Evolutionary conservation across 129 eudicot species (phyloP).

Genomic region (Lactuca sativa): DNA sequence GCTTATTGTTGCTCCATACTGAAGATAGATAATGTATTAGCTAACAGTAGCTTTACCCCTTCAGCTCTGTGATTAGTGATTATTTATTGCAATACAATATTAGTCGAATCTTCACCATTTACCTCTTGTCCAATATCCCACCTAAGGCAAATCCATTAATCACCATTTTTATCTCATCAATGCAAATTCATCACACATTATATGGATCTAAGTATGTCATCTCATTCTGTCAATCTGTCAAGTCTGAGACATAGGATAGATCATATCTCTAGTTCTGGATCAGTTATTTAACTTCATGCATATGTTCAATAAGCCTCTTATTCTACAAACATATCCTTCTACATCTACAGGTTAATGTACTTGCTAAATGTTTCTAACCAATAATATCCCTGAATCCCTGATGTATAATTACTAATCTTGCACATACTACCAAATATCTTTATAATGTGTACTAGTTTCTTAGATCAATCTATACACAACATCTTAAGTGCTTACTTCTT

Average conservation of each 20-base stretch:
- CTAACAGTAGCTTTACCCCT: neutral
- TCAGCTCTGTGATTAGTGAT: too few species aligned
- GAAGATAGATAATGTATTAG: neutral
- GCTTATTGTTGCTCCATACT: slow-evolving; percentile 1
- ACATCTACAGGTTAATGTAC: neutral
- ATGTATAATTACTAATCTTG: slow-evolving; percentile 2
- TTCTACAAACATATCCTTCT: neutral
- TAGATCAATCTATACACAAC: neutral
- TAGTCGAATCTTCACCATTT: too few species aligned
- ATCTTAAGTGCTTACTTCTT: neutral
- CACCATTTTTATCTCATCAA: slow-evolving; percentile 8
- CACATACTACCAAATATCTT: slow-evolving; percentile 9
- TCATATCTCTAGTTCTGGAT: slow-evolving; percentile 1
- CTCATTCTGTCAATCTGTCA: slow-evolving; percentile 9
- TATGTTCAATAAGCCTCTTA: neutral
- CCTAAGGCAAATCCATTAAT: neutral
- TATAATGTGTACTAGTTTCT: slow-evolving; percentile 12
- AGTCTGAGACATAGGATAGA: neutral
- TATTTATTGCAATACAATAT: too few species aligned
- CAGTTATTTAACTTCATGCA: neutral
- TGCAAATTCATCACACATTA: slow-evolving; percentile 14
- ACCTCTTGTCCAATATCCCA: neutral
- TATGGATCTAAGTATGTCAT: slow-evolving; percentile 3
- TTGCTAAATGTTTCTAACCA: neutral
- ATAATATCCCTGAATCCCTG: neutral